A percentile compares a stretch with the other conserved stretches of the same genome.
Conservation (phyloP, 345 rosid species). For the Salix exigua region DNA sequence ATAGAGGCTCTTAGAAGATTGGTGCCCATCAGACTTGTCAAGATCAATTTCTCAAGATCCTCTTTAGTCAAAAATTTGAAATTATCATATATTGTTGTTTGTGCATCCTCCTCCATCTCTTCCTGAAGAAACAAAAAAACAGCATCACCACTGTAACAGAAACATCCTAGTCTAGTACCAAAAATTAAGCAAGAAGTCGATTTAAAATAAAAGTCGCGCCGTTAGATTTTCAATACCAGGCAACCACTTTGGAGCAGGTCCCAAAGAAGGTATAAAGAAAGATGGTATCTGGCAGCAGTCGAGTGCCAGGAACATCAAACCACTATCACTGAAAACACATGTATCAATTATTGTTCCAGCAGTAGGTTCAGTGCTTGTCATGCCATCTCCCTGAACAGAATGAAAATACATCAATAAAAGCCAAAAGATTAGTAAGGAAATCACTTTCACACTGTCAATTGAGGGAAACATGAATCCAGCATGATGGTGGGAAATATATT, state of each 20-base stretch:
- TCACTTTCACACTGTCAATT: background rate
- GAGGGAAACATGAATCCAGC: too few species aligned
- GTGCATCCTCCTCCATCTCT: constrained; percentile 85
- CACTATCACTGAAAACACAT: constrained; percentile 79
- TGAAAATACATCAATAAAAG: background rate
- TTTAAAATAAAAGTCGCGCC: constrained; percentile 34
- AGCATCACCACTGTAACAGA: background rate
- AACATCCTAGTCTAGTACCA: constrained; percentile 9
- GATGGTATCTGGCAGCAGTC: constrained; percentile 84
- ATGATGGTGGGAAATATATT: too few species aligned
- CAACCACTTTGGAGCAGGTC: constrained; percentile 97
- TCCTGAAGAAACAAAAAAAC: constrained; percentile 49
- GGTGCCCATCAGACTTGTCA: constrained; percentile 82
- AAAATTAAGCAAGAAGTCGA: background rate
- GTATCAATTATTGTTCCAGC: constrained; percentile 81
- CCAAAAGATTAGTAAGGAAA: background rate
- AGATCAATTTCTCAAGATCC: constrained; percentile 75
- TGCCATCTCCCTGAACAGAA: constrained; percentile 63
- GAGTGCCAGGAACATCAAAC: constrained; percentile 75
- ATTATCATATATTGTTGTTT: constrained; percentile 76
- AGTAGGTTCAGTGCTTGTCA: constrained; percentile 89
- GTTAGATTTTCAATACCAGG: constrained; percentile 72
- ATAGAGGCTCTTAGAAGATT: constrained; percentile 81
- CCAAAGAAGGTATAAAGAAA: constrained; percentile 82
- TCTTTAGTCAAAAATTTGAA: constrained; percentile 83